Percentiles rank a stretch among this genome's conserved stretches.
Evolutionary conservation across 2,329 filamentous ascomycete genomes (phyloP).

Genomic region (Fusarium citri): DNA sequence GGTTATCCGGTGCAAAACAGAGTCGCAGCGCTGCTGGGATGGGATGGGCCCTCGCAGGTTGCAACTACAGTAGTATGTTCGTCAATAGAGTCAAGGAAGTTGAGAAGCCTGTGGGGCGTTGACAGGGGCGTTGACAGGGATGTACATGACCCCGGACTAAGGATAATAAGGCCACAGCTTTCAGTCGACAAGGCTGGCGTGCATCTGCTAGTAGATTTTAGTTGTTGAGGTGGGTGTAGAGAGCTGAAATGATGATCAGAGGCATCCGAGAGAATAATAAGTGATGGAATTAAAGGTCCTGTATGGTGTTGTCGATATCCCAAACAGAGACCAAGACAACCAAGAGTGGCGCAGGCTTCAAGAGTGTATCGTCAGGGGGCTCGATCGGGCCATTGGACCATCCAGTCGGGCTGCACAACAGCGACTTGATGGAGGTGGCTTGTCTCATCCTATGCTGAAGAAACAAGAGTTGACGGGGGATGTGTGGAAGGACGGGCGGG

Average conservation of each 20-base stretch:
- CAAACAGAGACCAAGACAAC: conserved; percentile 44
- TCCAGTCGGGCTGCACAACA: conserved; percentile 46
- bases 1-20: conserved; percentile 38
- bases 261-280: conserved; percentile 21
- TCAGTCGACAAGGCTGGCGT: conserved; percentile 40
- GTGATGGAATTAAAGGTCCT: conserved; percentile 29
- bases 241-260: conserved; percentile 12
- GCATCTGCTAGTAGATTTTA: conserved; percentile 19
- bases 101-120: conserved; percentile 36
- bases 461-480: conserved; percentile 42
- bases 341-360: conserved; percentile 45
- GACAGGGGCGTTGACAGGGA: conserved; percentile 36
- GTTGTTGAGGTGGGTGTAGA: conserved; percentile 10
- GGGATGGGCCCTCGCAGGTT: conserved; percentile 35
- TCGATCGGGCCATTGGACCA: conserved; percentile 46
- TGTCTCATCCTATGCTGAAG: conserved; percentile 47
- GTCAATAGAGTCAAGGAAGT: conserved; percentile 44
- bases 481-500: conserved; percentile 44
- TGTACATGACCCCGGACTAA: conserved; percentile 40
- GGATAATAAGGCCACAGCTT: conserved; percentile 44
- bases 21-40: conserved; percentile 43
- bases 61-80: conserved; percentile 41
- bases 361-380: conserved; percentile 46
- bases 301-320: conserved; percentile 31
- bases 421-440: conserved; percentile 44